These are phyloP conservation scores for Metarhizium guizhouense DNA, from an alignment of 2,329 filamentous ascomycete genomes.

Conservation along the genomic window DNA sequence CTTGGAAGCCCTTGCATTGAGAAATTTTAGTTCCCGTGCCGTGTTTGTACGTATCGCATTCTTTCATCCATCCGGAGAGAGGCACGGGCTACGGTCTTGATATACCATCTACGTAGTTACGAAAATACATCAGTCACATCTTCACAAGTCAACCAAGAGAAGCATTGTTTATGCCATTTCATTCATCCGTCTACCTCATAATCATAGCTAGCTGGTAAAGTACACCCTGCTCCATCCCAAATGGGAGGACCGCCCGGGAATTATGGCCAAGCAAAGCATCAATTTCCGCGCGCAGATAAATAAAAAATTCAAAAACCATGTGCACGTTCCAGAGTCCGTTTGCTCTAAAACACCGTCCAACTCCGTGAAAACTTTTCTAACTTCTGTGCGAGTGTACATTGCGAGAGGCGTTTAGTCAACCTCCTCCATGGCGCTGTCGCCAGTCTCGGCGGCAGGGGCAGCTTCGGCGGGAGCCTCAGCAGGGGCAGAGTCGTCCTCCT, in stretches of 20 bases:
- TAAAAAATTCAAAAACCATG: conserved; percentile 17
- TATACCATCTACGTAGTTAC: too few species aligned
- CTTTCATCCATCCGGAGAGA: too few species aligned
- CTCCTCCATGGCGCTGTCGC: conserved; percentile 98
- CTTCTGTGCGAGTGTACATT: conserved; percentile 25
- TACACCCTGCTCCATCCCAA: conserved; percentile 24
- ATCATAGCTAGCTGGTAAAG: conserved; percentile 31
- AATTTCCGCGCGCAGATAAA: conserved; percentile 13
- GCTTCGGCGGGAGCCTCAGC: conserved; percentile 51
- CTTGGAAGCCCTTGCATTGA: too few species aligned
- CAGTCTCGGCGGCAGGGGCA: conserved; percentile 48
- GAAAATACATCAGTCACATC: not conserved
- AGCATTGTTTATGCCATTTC: conserved; percentile 18
- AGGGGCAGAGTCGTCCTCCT: conserved; percentile 74
- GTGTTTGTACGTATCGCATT: too few species aligned
- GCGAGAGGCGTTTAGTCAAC: conserved; percentile 65
- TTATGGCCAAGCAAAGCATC: conserved; percentile 24
- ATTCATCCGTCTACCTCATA: conserved; percentile 30
- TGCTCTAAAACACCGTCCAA: conserved; percentile 29
- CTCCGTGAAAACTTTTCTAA: conserved; percentile 30
- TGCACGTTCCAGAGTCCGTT: conserved; percentile 21
- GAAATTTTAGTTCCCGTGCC: too few species aligned
- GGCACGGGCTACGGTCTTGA: too few species aligned
- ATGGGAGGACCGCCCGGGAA: conserved; percentile 16
- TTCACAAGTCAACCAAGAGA: not conserved